phyloP scores from a whole-genome alignment of 2,329 filamentous ascomycete genomes.

The Sclerotinia borealis region DNA sequence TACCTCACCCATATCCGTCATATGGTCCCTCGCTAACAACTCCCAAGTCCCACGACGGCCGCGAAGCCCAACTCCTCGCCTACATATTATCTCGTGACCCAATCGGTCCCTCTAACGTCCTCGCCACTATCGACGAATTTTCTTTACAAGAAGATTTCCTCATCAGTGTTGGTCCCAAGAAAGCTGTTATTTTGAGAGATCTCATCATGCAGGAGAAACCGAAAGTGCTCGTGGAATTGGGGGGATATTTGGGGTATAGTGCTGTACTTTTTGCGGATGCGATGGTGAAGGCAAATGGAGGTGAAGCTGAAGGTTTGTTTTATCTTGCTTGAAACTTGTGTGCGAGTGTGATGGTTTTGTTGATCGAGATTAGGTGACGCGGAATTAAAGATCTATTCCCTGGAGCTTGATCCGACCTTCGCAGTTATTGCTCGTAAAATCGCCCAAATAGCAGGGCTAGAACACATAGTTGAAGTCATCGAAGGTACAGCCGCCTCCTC shows the following conservation, averaged over 20 bases:
- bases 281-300: conserved; percentile 36
- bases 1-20: background rate
- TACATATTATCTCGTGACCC: conserved; percentile 59
- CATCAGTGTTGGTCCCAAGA: conserved; percentile 72
- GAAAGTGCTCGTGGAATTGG: conserved; percentile 65
- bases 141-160: conserved; percentile 58
- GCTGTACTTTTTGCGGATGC: conserved; percentile 67
- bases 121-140: conserved; percentile 65
- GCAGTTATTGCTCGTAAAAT: conserved; percentile 61
- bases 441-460: conserved; percentile 63
- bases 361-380: conserved; percentile 38
- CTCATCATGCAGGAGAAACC: conserved; percentile 63
- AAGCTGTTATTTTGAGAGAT: conserved; percentile 62
- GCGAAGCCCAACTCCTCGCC: conserved; percentile 66
- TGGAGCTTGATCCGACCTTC: conserved; percentile 68
- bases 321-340: background rate
- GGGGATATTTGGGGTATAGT: conserved; percentile 78
- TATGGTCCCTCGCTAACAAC: too few species aligned
- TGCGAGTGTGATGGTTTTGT: background rate
- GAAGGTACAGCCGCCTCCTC: conserved; percentile 60
- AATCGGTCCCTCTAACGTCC: conserved; percentile 53
- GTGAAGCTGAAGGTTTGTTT: background rate
- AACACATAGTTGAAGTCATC: conserved; percentile 60
- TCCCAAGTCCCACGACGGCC: conserved; percentile 54
- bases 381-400: conserved; percentile 49